phyloP scores from a whole-genome alignment of 306 rosid genomes.

The Ormosia emarginata region DNA sequence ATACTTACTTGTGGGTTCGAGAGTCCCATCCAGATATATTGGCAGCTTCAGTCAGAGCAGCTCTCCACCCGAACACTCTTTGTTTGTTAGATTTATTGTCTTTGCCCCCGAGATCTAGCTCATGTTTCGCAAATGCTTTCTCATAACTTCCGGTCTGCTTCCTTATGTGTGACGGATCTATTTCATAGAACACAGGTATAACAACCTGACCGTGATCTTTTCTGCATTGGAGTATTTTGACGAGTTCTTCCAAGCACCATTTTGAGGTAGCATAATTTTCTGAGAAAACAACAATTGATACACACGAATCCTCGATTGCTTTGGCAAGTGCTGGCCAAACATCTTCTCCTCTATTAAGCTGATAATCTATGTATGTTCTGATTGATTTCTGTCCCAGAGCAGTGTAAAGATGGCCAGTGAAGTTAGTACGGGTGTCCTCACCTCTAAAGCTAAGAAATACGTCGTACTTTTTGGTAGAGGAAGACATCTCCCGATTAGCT shows the following conservation, averaged over 20 bases:
- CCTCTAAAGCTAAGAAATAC: conserved; percentile 16
- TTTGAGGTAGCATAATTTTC: neutral
- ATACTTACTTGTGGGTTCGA: neutral
- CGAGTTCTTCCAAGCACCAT: conserved; percentile 14
- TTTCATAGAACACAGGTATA: neutral
- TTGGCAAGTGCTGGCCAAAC: neutral
- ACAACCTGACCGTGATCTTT: neutral
- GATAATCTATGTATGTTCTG: neutral
- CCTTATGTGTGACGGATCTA: neutral
- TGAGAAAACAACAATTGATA: neutral
- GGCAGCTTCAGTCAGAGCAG: neutral
- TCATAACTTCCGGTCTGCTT: neutral
- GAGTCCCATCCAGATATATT: conserved; percentile 8
- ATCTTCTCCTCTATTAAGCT: neutral
- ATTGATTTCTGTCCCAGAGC: neutral
- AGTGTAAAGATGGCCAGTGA: neutral
- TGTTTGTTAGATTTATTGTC: neutral
- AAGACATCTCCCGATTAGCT: neutral
- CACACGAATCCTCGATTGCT: neutral
- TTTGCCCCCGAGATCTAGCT: neutral
- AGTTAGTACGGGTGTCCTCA: neutral
- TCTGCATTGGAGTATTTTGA: neutral
- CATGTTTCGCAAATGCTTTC: neutral
- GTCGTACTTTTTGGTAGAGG: neutral
- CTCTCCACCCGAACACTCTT: neutral